Percentiles rank a stretch among this genome's conserved stretches.
phyloP scores from a whole-genome alignment of 176 grass and related monocot genomes.

The Juncus inflexus region DNA sequence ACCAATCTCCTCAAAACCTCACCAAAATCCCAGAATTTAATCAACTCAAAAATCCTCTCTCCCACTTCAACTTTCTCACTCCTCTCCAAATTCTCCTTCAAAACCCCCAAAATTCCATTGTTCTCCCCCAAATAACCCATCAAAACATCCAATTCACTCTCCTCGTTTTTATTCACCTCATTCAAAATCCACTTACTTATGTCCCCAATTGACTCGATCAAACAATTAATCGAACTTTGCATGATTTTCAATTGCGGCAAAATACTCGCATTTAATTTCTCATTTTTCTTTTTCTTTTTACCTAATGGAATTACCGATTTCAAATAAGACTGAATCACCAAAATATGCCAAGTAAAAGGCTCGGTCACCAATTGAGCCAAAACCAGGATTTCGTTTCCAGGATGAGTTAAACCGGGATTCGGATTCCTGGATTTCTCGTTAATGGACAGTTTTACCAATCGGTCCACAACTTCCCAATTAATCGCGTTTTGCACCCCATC shows the following conservation, averaged over 20 bases:
- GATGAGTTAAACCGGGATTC: conserved; percentile 38
- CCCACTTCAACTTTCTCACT: conserved; percentile 40
- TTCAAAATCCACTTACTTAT: conserved; percentile 56
- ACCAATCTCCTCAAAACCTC: conserved; percentile 47
- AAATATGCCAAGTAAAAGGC: conserved; percentile 81
- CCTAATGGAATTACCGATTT: conserved; percentile 56
- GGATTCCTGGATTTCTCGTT: conserved; percentile 41
- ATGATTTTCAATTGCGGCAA: conserved; percentile 47
- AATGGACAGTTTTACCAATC: conserved; percentile 56
- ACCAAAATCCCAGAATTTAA: conserved; percentile 57
- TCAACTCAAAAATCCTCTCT: conserved; percentile 41
- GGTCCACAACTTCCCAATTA: conserved; percentile 75
- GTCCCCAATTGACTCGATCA: conserved; percentile 37
- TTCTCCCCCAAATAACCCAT: conserved; percentile 45
- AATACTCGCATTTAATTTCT: conserved; percentile 39
- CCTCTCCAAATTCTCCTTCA: conserved; percentile 48
- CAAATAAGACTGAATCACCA: conserved; percentile 64
- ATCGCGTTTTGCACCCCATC: conserved; percentile 29
- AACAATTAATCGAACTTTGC: conserved; percentile 50
- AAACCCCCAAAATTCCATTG: conserved; percentile 25
- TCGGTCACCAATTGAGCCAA: conserved; percentile 71
- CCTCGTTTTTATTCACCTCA: conserved; percentile 50
- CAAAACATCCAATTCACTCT: conserved; percentile 55
- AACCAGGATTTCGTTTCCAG: conserved; percentile 60
- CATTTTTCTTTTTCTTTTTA: conserved; percentile 90